A percentile compares a stretch with the other conserved stretches of the same genome.
These are phyloP conservation scores for Nitzschia inconspicua DNA, from an alignment of 108 stramenopile species.

Conservation along the genomic window DNA sequence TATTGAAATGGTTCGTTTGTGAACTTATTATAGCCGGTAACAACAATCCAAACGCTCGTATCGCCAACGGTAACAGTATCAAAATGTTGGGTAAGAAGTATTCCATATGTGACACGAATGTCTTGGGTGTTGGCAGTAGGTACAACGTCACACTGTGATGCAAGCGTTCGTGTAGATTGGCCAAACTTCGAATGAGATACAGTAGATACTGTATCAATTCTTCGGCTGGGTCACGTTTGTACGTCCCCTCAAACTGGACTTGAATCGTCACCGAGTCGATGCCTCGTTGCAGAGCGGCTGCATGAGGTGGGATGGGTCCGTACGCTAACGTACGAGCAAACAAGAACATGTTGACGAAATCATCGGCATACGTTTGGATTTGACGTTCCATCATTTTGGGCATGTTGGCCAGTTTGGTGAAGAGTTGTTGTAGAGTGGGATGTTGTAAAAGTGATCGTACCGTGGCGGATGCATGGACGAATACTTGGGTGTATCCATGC, in stretches of 20 bases:
- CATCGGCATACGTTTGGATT: slow-evolving; percentile 36
- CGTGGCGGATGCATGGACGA: background rate
- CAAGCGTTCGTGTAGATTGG: slow-evolving; percentile 85
- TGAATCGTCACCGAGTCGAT: slow-evolving; percentile 80
- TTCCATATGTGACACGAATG: slow-evolving; percentile 84
- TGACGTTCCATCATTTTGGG: background rate
- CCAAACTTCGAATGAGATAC: slow-evolving; percentile 58
- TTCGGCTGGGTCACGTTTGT: slow-evolving; percentile 11
- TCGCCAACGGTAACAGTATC: slow-evolving; percentile 66
- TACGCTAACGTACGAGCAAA: slow-evolving; percentile 35
- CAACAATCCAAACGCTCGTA: slow-evolving; percentile 52
- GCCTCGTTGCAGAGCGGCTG: slow-evolving; percentile 63
- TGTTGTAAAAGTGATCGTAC: too few species aligned
- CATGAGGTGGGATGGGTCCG: slow-evolving; percentile 57
- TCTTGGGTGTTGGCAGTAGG: slow-evolving; percentile 57
- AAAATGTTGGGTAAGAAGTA: slow-evolving; percentile 74
- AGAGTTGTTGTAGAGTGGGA: too few species aligned
- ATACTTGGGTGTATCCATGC: slow-evolving; percentile 21
- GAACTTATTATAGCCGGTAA: slow-evolving; percentile 29
- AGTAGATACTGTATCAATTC: slow-evolving; percentile 59
- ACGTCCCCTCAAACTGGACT: slow-evolving; percentile 20
- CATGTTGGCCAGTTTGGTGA: background rate
- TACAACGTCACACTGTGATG: slow-evolving; percentile 83
- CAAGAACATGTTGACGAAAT: slow-evolving; percentile 43
- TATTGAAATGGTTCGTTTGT: background rate